phyloP scores from a whole-genome alignment of 768 basidiomycete species.

The Suillus ampliporus region DNA sequence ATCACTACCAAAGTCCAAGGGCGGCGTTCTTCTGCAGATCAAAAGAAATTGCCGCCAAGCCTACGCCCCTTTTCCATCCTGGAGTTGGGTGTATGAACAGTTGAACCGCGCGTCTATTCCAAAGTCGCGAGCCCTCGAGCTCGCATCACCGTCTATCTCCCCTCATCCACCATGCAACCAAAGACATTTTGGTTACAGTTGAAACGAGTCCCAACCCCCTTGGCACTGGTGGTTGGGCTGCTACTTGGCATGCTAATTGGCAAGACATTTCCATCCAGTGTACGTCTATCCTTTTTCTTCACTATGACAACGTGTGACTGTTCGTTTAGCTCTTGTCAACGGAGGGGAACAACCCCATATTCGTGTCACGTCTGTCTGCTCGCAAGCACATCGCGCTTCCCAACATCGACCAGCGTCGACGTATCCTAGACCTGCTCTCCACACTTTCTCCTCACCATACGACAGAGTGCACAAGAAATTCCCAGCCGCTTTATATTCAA shows the following conservation, averaged over 20 bases:
- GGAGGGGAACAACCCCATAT: conserved; percentile 55
- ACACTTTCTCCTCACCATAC: conserved; percentile 92
- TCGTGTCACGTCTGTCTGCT: conserved; percentile 53
- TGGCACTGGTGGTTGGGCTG: conserved; percentile 66
- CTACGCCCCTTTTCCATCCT: conserved; percentile 4
- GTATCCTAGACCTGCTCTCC: conserved; percentile 86
- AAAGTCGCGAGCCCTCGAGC: neutral
- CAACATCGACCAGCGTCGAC: conserved; percentile 80
- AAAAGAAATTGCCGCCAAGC: neutral
- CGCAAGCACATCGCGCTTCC: conserved; percentile 76
- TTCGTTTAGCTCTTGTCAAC: conserved; percentile 53
- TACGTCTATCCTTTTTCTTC: conserved; percentile 22
- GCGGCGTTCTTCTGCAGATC: conserved; percentile 6
- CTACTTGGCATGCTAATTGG: conserved; percentile 65
- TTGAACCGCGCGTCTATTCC: neutral
- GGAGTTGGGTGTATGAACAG: neutral
- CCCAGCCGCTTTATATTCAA: conserved; percentile 83
- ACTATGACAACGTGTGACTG: conserved; percentile 16
- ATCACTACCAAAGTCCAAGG: neutral
- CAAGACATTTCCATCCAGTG: conserved; percentile 46
- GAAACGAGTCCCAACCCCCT: conserved; percentile 55
- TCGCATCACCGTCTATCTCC: neutral
- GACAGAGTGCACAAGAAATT: conserved; percentile 83
- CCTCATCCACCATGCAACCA: conserved; percentile 30
- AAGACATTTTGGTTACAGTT: conserved; percentile 38